These are phyloP conservation scores for Yamadazyma oceani DNA, from an alignment of 1,139 yeast genomes.

Conservation along the genomic window DNA sequence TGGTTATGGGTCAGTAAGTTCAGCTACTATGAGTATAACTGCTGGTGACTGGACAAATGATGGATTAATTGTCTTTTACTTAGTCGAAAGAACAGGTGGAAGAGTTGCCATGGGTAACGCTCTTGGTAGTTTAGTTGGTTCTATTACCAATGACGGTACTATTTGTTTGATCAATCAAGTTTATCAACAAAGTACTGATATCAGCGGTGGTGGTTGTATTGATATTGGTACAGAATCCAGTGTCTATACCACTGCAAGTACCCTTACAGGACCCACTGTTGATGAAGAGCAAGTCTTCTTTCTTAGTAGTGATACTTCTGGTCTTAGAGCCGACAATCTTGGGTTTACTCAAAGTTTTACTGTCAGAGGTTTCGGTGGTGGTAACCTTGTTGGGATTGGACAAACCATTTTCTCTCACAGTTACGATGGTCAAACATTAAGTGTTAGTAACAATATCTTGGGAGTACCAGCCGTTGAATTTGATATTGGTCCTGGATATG, in stretches of 20 bases:
- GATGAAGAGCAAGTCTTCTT: slow-evolving; percentile 22
- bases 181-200: slow-evolving; percentile 24
- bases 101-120: slow-evolving; percentile 20
- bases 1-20: slow-evolving; percentile 21
- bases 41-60: slow-evolving; percentile 25
- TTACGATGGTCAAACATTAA: slow-evolving; percentile 7
- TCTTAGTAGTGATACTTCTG: slow-evolving; percentile 19
- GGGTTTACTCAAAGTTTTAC: slow-evolving; percentile 21
- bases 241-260: slow-evolving; percentile 21
- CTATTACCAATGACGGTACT: slow-evolving; percentile 29
- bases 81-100: slow-evolving; percentile 20
- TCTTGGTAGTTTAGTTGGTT: slow-evolving; percentile 9
- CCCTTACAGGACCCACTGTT: slow-evolving; percentile 16
- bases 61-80: slow-evolving; percentile 28
- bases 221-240: slow-evolving; percentile 23
- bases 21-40: slow-evolving; percentile 22
- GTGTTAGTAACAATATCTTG: slow-evolving; percentile 17
- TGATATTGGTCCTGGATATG: slow-evolving; percentile 21
- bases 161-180: slow-evolving; percentile 28
- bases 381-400: slow-evolving; percentile 26
- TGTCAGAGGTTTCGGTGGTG: slow-evolving; percentile 34
- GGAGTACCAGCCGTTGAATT: slow-evolving; percentile 11
- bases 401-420: too few relatives aligned
- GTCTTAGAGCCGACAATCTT: slow-evolving; percentile 21
- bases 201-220: slow-evolving; percentile 31